Conservation (phyloP, 2,329 filamentous ascomycete genomes). For the Verticillium nubilum region DNA sequence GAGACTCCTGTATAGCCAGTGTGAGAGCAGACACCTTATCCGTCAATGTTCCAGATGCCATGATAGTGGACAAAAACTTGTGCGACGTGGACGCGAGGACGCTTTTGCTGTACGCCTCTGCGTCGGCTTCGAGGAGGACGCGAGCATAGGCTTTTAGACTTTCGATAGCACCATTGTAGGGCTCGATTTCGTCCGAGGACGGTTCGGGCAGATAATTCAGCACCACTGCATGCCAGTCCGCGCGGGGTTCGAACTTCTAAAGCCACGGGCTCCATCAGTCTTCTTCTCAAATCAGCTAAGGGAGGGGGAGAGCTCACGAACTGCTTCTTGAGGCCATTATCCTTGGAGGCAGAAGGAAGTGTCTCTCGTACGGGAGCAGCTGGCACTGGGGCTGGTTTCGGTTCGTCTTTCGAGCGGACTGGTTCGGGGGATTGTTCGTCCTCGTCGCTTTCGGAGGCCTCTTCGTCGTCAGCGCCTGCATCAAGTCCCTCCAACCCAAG, state of each 20-base stretch:
- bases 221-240: constrained; percentile 50
- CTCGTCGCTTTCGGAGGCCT: constrained; percentile 29
- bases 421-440: constrained; percentile 22
- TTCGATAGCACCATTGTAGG: constrained; percentile 37
- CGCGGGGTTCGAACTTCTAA: constrained; percentile 50
- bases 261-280: not conserved
- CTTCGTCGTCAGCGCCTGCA: constrained; percentile 18
- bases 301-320: constrained; percentile 10
- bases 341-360: not conserved
- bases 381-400: constrained; percentile 11
- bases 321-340: constrained; percentile 25
- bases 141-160: constrained; percentile 65
- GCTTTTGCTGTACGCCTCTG: constrained; percentile 66
- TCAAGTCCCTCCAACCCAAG: constrained; percentile 12
- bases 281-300: not conserved
- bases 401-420: constrained; percentile 20
- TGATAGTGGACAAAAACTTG: constrained; percentile 95
- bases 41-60: constrained; percentile 90
- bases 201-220: constrained; percentile 37
- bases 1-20: constrained; percentile 90
- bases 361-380: not conserved
- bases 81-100: constrained; percentile 78
- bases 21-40: constrained; percentile 97
- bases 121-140: constrained; percentile 71
- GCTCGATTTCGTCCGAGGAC: constrained; percentile 37